These are phyloP conservation scores for Talaromyces pinophilus DNA, from an alignment of 2,329 filamentous ascomycete genomes.

Conservation along the genomic window DNA sequence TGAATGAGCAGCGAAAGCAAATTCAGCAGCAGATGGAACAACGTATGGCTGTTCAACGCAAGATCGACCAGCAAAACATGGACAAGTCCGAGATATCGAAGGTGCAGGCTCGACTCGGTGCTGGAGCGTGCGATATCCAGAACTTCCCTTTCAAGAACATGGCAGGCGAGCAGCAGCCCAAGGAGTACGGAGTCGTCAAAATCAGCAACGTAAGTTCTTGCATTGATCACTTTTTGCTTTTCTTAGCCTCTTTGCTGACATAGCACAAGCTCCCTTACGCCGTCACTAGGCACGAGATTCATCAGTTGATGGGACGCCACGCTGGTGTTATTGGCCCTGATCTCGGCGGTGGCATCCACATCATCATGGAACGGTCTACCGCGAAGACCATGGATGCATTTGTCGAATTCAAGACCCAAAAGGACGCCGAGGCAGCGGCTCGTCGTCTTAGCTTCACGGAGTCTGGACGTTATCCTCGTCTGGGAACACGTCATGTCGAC, in stretches of 20 bases:
- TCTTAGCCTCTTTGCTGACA: neutral
- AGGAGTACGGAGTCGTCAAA: constrained; percentile 36
- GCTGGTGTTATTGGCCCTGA: constrained; percentile 41
- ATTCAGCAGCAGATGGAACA: constrained; percentile 18
- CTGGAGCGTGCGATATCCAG: neutral
- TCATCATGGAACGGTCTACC: constrained; percentile 60
- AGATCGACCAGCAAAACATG: constrained; percentile 17
- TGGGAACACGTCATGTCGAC: constrained; percentile 52
- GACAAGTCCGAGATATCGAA: constrained; percentile 8
- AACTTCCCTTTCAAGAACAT: constrained; percentile 21
- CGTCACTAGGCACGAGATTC: constrained; percentile 53
- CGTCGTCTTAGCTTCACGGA: constrained; percentile 39
- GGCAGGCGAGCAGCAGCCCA: neutral
- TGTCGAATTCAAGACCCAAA: constrained; percentile 46
- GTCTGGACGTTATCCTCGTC: constrained; percentile 43
- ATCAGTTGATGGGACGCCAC: constrained; percentile 49
- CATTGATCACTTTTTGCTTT: neutral
- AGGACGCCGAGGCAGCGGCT: constrained; percentile 44
- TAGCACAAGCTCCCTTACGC: constrained; percentile 51
- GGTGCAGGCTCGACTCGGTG: constrained; percentile 14
- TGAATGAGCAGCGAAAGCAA: constrained; percentile 6
- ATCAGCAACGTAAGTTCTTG: constrained; percentile 39
- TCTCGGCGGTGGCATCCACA: constrained; percentile 53
- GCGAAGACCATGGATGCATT: constrained; percentile 59
- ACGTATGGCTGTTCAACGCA: constrained; percentile 12